A percentile compares a stretch with the other conserved stretches of the same genome.
Evolutionary conservation across 257 asterid genomes (phyloP).

Genomic region (Capsicum rhomboideum): DNA sequence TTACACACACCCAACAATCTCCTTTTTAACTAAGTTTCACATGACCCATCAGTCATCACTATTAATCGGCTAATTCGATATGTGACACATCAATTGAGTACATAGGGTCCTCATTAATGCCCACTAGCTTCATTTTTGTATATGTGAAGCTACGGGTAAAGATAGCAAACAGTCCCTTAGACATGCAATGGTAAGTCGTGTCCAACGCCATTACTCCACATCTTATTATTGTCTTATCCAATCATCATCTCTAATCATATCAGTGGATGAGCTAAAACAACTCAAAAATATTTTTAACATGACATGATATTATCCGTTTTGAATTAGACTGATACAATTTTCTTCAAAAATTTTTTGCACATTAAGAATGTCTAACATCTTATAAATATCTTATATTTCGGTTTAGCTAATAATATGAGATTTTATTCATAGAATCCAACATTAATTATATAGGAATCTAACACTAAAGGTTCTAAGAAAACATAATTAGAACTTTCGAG

Average conservation of each 20-base stretch:
- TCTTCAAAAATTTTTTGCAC: neutral
- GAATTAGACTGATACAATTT: rapidly evolving
- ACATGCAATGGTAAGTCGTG: no score
- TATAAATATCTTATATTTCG: neutral
- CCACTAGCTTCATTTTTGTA: neutral
- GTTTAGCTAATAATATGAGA: neutral
- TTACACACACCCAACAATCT: no score
- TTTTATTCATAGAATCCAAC: neutral
- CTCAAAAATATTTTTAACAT: neutral
- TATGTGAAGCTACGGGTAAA: neutral
- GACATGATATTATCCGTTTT: neutral
- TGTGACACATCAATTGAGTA: neutral
- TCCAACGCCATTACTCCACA: neutral
- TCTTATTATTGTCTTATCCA: neutral
- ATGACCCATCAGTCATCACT: no score
- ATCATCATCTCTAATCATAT: neutral
- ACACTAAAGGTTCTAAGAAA: neutral
- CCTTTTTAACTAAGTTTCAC: no score
- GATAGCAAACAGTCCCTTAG: neutral
- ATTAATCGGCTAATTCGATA: no score
- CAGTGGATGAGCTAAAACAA: neutral
- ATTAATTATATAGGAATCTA: neutral
- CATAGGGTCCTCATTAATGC: neutral
- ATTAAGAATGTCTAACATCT: neutral
- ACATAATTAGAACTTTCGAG: neutral